Percentiles rank a stretch among this genome's conserved stretches.
phyloP scores from a whole-genome alignment of 2,329 filamentous ascomycete genomes.

The Talaromyces sp. region DNA sequence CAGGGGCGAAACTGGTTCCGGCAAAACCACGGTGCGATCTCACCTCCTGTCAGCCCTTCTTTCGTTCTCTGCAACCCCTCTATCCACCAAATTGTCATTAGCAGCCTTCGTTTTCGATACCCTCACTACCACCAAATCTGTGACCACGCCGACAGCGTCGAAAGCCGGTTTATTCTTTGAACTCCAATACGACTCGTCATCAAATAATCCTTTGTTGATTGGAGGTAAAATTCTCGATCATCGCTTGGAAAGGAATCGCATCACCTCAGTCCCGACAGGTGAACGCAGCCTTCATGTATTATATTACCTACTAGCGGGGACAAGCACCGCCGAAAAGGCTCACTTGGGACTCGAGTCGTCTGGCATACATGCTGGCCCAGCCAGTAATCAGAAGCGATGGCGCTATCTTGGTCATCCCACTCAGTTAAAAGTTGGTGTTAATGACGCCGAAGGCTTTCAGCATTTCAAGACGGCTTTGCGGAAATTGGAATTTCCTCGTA shows the following conservation, averaged over 20 bases:
- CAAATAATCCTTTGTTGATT: constrained; percentile 80
- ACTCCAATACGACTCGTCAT: constrained; percentile 88
- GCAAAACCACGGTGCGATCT: constrained; percentile 90
- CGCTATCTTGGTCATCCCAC: constrained; percentile 94
- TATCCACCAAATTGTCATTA: constrained; percentile 89
- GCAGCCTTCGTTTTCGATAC: constrained; percentile 95
- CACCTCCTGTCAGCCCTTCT: constrained; percentile 84
- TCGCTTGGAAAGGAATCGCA: constrained; percentile 84
- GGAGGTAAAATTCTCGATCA: constrained; percentile 95
- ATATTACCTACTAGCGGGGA: constrained; percentile 92
- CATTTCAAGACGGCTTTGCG: constrained; percentile 94
- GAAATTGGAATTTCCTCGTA: constrained; percentile 88
- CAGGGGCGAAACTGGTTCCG: constrained; percentile 92
- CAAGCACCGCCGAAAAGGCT: constrained; percentile 82
- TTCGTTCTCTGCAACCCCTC: constrained; percentile 83
- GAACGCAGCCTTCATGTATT: constrained; percentile 95
- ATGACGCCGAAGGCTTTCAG: constrained; percentile 92
- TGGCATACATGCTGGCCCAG: constrained; percentile 41
- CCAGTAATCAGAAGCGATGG: constrained; percentile 75
- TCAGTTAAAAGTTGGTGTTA: constrained; percentile 94
- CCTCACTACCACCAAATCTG: constrained; percentile 93
- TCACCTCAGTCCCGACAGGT: constrained; percentile 87
- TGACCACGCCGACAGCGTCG: constrained; percentile 91
- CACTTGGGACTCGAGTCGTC: constrained; percentile 68
- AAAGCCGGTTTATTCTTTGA: constrained; percentile 96